Evolutionary conservation across 768 basidiomycete genomes (phyloP).

Genomic region (Dentipellis fragilis): DNA sequence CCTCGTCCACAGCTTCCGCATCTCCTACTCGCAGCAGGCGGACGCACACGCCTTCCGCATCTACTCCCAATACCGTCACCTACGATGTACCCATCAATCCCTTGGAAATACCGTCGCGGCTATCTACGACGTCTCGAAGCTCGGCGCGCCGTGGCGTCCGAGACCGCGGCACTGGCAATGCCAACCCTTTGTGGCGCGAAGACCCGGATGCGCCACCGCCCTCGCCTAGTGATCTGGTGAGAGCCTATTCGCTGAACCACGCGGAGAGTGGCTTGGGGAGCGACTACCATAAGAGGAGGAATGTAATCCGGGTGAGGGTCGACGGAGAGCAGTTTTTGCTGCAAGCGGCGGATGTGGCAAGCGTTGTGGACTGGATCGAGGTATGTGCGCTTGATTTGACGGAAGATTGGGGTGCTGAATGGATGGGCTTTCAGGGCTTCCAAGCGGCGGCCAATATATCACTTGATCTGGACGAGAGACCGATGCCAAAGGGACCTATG

Average conservation of each 20-base stretch:
- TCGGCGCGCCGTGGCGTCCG: neutral
- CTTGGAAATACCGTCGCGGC: neutral
- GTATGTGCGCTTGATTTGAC: slow-evolving; percentile 27
- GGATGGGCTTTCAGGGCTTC: slow-evolving; percentile 44
- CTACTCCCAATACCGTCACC: neutral
- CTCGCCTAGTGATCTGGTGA: slow-evolving; percentile 44
- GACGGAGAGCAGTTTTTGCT: slow-evolving; percentile 97
- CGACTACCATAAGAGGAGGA: slow-evolving; percentile 88
- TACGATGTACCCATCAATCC: neutral
- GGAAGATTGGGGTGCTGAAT: slow-evolving; percentile 1
- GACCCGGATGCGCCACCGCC: slow-evolving; percentile 27
- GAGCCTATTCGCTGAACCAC: slow-evolving; percentile 72
- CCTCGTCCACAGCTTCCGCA: neutral
- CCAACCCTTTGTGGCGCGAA: slow-evolving; percentile 6
- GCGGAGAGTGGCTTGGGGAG: slow-evolving; percentile 93
- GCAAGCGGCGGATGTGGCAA: slow-evolving; percentile 74
- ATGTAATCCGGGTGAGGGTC: slow-evolving; percentile 84
- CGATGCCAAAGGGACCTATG: slow-evolving; percentile 85
- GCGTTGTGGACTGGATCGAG: slow-evolving; percentile 95
- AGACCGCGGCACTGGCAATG: neutral
- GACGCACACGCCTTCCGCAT: neutral
- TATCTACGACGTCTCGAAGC: neutral
- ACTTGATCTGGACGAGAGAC: slow-evolving; percentile 82
- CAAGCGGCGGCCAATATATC: slow-evolving; percentile 91
- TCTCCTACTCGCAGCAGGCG: neutral